These are phyloP conservation scores for Wickerhamiella galacta DNA, from an alignment of 805 yeast species.

Conservation along the genomic window DNA sequence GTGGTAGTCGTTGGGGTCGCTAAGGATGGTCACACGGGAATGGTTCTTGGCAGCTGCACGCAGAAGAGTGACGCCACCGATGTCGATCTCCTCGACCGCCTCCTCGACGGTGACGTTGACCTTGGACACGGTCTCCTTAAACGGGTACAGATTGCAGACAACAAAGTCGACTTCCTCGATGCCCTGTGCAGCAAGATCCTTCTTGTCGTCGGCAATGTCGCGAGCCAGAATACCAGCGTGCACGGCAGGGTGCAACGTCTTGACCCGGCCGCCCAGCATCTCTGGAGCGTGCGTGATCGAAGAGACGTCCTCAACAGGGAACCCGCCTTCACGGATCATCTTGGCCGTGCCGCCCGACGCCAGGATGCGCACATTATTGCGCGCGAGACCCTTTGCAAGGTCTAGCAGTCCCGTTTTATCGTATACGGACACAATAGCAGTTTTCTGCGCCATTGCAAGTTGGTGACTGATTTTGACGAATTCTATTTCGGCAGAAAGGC, in stretches of 20 bases:
- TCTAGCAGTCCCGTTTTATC: conserved; percentile 94
- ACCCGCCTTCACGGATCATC: conserved; percentile 90
- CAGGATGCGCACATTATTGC: conserved; percentile 74
- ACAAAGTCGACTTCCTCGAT: conserved; percentile 94
- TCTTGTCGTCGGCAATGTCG: conserved; percentile 76
- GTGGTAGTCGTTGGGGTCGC: conserved; percentile 90
- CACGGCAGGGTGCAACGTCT: conserved; percentile 96
- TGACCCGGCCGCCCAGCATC: conserved; percentile 97
- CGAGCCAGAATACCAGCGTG: conserved; percentile 91
- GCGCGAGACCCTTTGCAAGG: conserved; percentile 84
- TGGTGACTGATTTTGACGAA: neutral
- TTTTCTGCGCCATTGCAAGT: conserved; percentile 26
- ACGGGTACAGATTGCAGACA: conserved; percentile 94
- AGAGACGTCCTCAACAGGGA: conserved; percentile 93
- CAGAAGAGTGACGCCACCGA: conserved; percentile 92
- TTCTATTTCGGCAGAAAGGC: no score
- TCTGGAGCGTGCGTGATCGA: conserved; percentile 96
- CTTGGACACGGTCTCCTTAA: conserved; percentile 92
- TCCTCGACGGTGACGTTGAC: conserved; percentile 90
- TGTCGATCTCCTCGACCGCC: conserved; percentile 97
- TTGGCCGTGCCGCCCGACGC: conserved; percentile 98
- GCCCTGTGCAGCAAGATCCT: conserved; percentile 73
- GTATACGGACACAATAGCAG: conserved; percentile 92
- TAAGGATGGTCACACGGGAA: conserved; percentile 82
- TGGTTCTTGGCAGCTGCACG: conserved; percentile 99